phyloP scores from a whole-genome alignment of 164 flowering plant genomes.

The Tetrastigma voinierianum region DNA sequence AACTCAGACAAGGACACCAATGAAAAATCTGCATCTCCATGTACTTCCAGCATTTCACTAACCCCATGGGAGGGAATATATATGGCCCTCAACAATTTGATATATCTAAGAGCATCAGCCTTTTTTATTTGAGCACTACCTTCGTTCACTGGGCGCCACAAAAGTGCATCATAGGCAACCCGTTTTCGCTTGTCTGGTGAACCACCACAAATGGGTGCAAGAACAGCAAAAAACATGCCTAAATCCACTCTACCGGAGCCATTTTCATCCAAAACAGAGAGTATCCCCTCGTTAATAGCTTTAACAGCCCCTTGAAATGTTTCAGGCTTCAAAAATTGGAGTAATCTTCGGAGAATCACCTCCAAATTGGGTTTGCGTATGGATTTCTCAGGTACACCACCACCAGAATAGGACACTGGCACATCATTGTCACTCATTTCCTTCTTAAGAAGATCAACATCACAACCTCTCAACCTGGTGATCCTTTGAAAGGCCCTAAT shows the following conservation, averaged over 20 bases:
- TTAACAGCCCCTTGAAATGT: slow-evolving; percentile 92
- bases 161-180: slow-evolving; percentile 83
- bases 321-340: slow-evolving; percentile 79
- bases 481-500: slow-evolving; percentile 89
- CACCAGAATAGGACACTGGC: slow-evolving; percentile 87
- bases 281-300: slow-evolving; percentile 84
- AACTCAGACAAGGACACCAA: slow-evolving; percentile 71
- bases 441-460: slow-evolving; percentile 76
- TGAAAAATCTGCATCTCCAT: slow-evolving; percentile 64
- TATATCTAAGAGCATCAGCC: slow-evolving; percentile 61
- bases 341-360: slow-evolving; percentile 63
- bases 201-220: slow-evolving; percentile 87
- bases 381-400: slow-evolving; percentile 79
- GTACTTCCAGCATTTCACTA: slow-evolving; percentile 80
- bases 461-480: slow-evolving; percentile 69
- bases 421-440: slow-evolving; percentile 76
- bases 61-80: slow-evolving; percentile 72
- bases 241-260: slow-evolving; percentile 87
- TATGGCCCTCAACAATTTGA: slow-evolving; percentile 75
- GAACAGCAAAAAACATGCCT: slow-evolving; percentile 86
- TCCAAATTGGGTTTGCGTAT: slow-evolving; percentile 87
- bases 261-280: slow-evolving; percentile 64
- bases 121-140: slow-evolving; percentile 60
- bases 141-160: slow-evolving; percentile 86
- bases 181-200: slow-evolving; percentile 70